phyloP scores from a whole-genome alignment of 257 asterid species.

The Solanum pennellii region DNA sequence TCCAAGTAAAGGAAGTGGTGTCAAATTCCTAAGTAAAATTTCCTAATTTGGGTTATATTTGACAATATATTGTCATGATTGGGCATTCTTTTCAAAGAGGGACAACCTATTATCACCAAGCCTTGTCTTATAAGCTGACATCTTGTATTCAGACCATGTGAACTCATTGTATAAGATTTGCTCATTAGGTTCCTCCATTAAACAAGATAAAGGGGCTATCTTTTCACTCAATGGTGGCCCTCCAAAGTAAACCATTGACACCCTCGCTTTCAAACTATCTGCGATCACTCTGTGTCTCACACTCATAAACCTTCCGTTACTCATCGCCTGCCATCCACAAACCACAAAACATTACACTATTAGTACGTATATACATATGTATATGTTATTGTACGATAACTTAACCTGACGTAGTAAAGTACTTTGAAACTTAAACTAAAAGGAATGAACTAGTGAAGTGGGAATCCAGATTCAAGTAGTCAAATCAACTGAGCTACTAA shows the following conservation, averaged over 20 bases:
- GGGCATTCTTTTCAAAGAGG: neutral
- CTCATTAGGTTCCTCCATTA: neutral
- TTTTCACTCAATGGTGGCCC: neutral
- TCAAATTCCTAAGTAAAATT: neutral
- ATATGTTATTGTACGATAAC: neutral
- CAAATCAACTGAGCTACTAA: neutral
- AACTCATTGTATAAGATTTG: neutral
- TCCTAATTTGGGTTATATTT: neutral
- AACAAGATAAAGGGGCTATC: neutral
- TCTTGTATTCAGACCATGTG: conserved; percentile 3
- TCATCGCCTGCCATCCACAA: neutral
- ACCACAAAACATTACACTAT: neutral
- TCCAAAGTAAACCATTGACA: conserved; percentile 1
- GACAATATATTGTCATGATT: neutral
- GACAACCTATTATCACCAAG: neutral
- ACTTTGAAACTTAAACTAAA: neutral
- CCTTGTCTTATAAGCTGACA: conserved; percentile 1
- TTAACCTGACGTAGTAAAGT: neutral
- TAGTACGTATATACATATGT: neutral
- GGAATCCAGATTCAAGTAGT: neutral
- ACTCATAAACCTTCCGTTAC: neutral
- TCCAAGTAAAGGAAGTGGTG: neutral
- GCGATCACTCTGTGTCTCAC: neutral
- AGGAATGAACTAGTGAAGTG: neutral
- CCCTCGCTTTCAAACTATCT: neutral